These are phyloP conservation scores for Spiromastix sp. DNA, from an alignment of 2,329 filamentous ascomycete genomes.

Conservation along the genomic window DNA sequence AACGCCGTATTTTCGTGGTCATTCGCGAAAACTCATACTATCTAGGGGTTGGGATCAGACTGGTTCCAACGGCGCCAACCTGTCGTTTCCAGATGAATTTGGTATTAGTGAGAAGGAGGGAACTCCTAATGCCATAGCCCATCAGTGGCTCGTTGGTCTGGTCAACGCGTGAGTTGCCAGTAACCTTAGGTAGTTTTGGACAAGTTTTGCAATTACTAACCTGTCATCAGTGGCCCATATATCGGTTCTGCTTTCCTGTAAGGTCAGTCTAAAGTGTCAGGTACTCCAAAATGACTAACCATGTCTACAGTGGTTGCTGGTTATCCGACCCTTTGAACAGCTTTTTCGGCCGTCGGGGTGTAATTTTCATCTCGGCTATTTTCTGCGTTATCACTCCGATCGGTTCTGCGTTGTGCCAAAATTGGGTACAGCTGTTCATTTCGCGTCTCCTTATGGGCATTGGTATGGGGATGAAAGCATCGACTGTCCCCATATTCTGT, in stretches of 20 bases:
- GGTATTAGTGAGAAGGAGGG: conserved; percentile 31
- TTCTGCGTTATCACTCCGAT: conserved; percentile 60
- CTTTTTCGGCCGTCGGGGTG: conserved; percentile 48
- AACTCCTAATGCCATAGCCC: conserved; percentile 30
- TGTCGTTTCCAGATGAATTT: conserved; percentile 39
- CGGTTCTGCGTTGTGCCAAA: conserved; percentile 52
- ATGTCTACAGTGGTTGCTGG: conserved; percentile 46
- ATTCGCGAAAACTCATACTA: background rate
- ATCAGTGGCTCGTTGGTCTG: conserved; percentile 54
- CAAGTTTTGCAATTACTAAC: conserved; percentile 7
- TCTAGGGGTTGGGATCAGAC: conserved; percentile 41
- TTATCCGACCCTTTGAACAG: conserved; percentile 55
- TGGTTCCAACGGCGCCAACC: conserved; percentile 43
- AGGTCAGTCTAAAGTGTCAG: conserved; percentile 11
- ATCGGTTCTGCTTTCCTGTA: conserved; percentile 42
- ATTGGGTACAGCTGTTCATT: conserved; percentile 48
- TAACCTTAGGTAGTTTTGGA: conserved; percentile 35
- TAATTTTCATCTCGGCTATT: conserved; percentile 53
- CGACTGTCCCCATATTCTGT: conserved; percentile 46
- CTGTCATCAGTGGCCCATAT: conserved; percentile 35
- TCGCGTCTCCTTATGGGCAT: conserved; percentile 48
- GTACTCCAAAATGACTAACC: background rate
- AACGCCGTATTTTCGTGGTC: background rate
- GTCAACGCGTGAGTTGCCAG: conserved; percentile 45
- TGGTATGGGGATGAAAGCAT: conserved; percentile 52